phyloP scores from a whole-genome alignment of 352 stramenopile genomes.

The Phytophthora boehmeriae region DNA sequence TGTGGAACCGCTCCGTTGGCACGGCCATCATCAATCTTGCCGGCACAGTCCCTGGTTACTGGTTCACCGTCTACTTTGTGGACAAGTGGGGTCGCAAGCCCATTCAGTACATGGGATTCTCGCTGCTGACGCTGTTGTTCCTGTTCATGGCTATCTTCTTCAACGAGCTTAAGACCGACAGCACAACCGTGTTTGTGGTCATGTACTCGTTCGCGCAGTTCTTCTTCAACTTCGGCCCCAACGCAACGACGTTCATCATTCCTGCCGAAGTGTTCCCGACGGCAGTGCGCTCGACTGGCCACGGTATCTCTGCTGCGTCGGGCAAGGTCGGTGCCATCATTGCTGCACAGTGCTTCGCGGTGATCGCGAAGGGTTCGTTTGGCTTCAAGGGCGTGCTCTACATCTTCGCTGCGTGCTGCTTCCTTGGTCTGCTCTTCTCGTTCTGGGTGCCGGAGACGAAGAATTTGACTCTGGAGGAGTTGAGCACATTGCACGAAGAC shows the following conservation, averaged over 20 bases:
- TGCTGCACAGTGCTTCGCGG: slow-evolving; percentile 49
- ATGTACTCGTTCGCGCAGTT: slow-evolving; percentile 64
- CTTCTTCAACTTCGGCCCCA: slow-evolving; percentile 76
- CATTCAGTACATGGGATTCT: slow-evolving; percentile 70
- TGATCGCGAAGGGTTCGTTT: slow-evolving; percentile 47
- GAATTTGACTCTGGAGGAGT: slow-evolving; percentile 53
- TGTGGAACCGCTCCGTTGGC: slow-evolving; percentile 50
- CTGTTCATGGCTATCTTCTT: slow-evolving; percentile 57
- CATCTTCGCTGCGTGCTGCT: slow-evolving; percentile 54
- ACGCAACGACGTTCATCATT: slow-evolving; percentile 88
- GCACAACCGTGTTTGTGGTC: slow-evolving; percentile 47
- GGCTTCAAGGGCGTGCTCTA: slow-evolving; percentile 55
- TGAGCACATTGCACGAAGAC: slow-evolving; percentile 27
- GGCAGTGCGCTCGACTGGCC: slow-evolving; percentile 76
- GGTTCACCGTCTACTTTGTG: slow-evolving; percentile 66
- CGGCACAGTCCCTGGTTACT: slow-evolving; percentile 66
- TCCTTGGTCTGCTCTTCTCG: slow-evolving; percentile 50
- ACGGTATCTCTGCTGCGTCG: slow-evolving; percentile 79
- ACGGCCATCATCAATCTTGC: slow-evolving; percentile 55
- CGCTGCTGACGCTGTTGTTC: slow-evolving; percentile 47
- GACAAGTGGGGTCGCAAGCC: slow-evolving; percentile 55
- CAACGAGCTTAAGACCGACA: slow-evolving; percentile 43
- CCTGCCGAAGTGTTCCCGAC: slow-evolving; percentile 86
- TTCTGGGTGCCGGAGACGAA: slow-evolving; percentile 64
- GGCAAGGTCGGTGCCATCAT: slow-evolving; percentile 79